These are phyloP conservation scores for Phaseolus lunatus DNA, from an alignment of 306 rosid genomes.

Conservation along the genomic window DNA sequence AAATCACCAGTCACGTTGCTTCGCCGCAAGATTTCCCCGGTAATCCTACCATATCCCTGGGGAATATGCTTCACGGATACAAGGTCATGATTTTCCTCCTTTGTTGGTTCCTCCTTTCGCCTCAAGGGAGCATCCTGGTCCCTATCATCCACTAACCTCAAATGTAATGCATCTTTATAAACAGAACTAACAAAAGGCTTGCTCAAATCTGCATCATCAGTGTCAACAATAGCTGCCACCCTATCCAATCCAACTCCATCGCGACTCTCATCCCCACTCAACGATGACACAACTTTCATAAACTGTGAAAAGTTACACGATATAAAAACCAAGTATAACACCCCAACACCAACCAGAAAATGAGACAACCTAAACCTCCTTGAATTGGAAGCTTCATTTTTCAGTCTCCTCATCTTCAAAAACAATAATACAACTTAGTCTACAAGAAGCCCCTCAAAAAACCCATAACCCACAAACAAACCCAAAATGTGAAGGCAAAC, in stretches of 20 bases:
- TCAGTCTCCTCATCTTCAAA: constrained; percentile 73
- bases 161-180: constrained; percentile 77
- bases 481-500: constrained; percentile 31
- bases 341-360: constrained; percentile 71
- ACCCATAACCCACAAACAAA: constrained; percentile 39
- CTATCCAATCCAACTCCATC: constrained; percentile 53
- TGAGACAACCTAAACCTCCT: constrained; percentile 83
- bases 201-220: constrained; percentile 65
- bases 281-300: constrained; percentile 62
- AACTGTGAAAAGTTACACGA: constrained; percentile 80
- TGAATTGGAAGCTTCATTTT: constrained; percentile 65
- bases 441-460: constrained; percentile 46
- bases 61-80: constrained; percentile 54
- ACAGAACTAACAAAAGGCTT: constrained; percentile 68
- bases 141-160: constrained; percentile 74
- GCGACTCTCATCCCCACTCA: constrained; percentile 77
- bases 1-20: constrained; percentile 62
- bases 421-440: constrained; percentile 41
- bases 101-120: constrained; percentile 74
- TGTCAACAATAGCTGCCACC: constrained; percentile 40
- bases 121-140: constrained; percentile 67
- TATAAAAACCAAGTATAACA: constrained; percentile 76
- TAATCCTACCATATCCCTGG: constrained; percentile 72
- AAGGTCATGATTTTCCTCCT: constrained; percentile 57
- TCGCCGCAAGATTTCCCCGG: constrained; percentile 61